Percentiles rank a stretch among this genome's conserved stretches.
phyloP scores from a whole-genome alignment of 495 filamentous ascomycete species.

The Tuber indicum region DNA sequence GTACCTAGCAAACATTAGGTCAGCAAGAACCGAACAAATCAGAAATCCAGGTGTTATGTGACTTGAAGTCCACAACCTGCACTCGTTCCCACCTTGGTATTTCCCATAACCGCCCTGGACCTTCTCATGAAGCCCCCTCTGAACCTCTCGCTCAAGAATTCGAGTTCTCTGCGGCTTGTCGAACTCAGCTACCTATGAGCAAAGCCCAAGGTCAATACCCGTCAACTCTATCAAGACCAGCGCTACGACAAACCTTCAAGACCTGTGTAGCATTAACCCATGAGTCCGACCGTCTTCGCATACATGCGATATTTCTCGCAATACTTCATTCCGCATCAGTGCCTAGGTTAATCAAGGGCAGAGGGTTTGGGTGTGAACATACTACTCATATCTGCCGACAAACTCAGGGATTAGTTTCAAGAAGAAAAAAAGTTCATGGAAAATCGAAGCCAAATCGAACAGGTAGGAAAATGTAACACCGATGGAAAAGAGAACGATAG shows the following conservation, averaged over 20 bases:
- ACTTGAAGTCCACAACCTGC: slow-evolving; percentile 15
- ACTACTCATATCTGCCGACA: slow-evolving; percentile 39
- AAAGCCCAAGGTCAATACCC: not conserved
- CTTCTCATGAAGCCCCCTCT: slow-evolving; percentile 93
- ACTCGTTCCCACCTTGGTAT: slow-evolving; percentile 67
- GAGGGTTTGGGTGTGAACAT: slow-evolving; percentile 17
- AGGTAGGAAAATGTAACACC: slow-evolving; percentile 24
- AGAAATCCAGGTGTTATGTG: not conserved
- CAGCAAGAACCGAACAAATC: not conserved
- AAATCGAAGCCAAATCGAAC: not conserved
- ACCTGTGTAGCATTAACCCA: slow-evolving; percentile 98
- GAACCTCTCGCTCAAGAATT: slow-evolving; percentile 92
- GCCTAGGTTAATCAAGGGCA: slow-evolving; percentile 1
- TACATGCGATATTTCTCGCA: slow-evolving; percentile 53
- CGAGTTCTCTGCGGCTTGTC: slow-evolving; percentile 89
- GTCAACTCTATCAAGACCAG: slow-evolving; percentile 47
- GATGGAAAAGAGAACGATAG: slow-evolving; percentile 1
- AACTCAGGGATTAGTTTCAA: slow-evolving; percentile 8
- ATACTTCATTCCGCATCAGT: slow-evolving; percentile 34
- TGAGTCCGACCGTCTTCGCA: slow-evolving; percentile 80
- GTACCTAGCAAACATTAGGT: slow-evolving; percentile 57
- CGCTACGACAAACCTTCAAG: slow-evolving; percentile 57
- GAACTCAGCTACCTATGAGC: slow-evolving; percentile 53
- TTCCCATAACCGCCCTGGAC: slow-evolving; percentile 98
- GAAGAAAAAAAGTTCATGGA: not conserved